Conservation (phyloP, 2,329 filamentous ascomycete genomes). For the Venturia nashicola region DNA sequence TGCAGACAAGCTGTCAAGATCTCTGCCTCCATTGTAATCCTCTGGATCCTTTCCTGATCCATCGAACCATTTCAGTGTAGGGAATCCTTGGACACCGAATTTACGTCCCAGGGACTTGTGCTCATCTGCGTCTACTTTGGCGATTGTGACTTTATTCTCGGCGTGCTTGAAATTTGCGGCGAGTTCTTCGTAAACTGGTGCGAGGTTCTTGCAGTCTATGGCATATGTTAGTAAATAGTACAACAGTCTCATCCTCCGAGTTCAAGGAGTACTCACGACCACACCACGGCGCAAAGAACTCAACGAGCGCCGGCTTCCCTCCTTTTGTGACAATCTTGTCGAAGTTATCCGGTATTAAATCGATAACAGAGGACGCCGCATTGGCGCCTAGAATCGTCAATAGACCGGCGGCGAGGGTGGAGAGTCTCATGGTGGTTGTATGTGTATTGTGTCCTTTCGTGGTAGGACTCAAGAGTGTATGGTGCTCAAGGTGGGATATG, state of each 20-base stretch:
- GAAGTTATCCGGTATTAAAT: conserved; percentile 84
- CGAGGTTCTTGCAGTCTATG: conserved; percentile 85
- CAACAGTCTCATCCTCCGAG: too few relatives aligned
- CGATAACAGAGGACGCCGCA: conserved; percentile 73
- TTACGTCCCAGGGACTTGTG: conserved; percentile 74
- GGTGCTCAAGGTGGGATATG: background rate
- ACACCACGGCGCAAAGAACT: conserved; percentile 98
- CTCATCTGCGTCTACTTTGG: conserved; percentile 90
- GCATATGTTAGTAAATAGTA: background rate
- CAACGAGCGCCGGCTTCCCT: conserved; percentile 88
- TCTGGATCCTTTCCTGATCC: conserved; percentile 76
- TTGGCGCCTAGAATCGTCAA: background rate
- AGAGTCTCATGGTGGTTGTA: background rate
- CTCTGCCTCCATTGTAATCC: conserved; percentile 78
- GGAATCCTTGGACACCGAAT: conserved; percentile 88
- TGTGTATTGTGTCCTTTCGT: background rate
- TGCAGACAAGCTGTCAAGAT: conserved; percentile 68
- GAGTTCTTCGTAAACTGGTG: conserved; percentile 88
- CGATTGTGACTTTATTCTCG: conserved; percentile 69
- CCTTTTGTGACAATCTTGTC: conserved; percentile 80
- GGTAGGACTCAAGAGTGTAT: background rate
- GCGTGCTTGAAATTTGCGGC: conserved; percentile 60
- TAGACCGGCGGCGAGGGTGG: background rate
- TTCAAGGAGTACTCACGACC: conserved; percentile 37
- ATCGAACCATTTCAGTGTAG: conserved; percentile 95